Evolutionary conservation across 805 yeast species (phyloP).

Genomic region (Lipomyces yamadae): DNA sequence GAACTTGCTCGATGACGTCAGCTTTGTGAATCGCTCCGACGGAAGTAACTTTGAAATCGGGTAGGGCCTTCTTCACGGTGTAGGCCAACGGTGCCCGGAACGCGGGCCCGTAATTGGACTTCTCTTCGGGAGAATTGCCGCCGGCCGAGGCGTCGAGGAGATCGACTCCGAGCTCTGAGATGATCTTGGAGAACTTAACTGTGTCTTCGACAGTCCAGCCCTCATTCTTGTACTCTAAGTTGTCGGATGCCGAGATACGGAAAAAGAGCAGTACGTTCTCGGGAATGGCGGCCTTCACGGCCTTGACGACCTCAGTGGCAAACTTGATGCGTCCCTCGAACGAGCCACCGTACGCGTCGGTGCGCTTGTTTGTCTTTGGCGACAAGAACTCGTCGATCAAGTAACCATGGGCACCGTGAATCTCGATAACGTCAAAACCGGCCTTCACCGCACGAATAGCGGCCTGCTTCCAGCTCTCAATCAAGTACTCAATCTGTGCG

Average conservation of each 20-base stretch:
- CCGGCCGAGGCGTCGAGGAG: slow-evolving; percentile 62
- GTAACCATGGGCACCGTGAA: slow-evolving; percentile 71
- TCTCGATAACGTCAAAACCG: slow-evolving; percentile 67
- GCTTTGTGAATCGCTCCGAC: slow-evolving; percentile 54
- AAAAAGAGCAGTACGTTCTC: slow-evolving; percentile 54
- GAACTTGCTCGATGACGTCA: slow-evolving; percentile 48
- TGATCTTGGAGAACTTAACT: slow-evolving; percentile 37
- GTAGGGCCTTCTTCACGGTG: slow-evolving; percentile 52
- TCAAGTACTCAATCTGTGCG: slow-evolving; percentile 50
- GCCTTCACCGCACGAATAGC: slow-evolving; percentile 58
- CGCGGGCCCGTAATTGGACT: slow-evolving; percentile 47
- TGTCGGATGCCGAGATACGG: slow-evolving; percentile 55
- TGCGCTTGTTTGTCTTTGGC: slow-evolving; percentile 55
- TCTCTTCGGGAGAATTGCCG: slow-evolving; percentile 49
- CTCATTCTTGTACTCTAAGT: slow-evolving; percentile 39
- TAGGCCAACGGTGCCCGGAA: slow-evolving; percentile 51
- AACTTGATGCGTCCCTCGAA: slow-evolving; percentile 62
- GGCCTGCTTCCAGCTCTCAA: slow-evolving; percentile 52
- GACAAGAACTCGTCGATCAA: slow-evolving; percentile 57
- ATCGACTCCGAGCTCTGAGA: slow-evolving; percentile 50
- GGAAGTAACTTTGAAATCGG: slow-evolving; percentile 52
- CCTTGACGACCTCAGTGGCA: slow-evolving; percentile 54
- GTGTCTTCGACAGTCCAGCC: slow-evolving; percentile 55
- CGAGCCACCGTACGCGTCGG: slow-evolving; percentile 68
- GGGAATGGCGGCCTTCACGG: slow-evolving; percentile 50